phyloP scores from a whole-genome alignment of 2,329 filamentous ascomycete genomes.

The Colletotrichum theobromicola region DNA sequence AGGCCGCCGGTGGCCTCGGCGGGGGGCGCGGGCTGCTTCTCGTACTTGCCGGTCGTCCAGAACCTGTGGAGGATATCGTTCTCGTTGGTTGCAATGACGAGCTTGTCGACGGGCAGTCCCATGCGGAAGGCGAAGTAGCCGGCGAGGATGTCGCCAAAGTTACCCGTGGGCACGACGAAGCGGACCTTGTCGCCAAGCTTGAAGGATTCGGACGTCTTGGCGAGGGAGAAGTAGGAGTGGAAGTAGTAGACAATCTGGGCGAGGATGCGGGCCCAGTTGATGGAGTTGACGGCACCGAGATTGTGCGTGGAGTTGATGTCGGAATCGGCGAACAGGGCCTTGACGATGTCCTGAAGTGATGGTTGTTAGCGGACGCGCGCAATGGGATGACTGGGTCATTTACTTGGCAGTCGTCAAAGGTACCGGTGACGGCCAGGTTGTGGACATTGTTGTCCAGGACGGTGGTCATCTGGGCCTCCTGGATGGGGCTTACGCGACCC shows the following conservation, averaged over 20 bases:
- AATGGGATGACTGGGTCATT: slow-evolving; percentile 1
- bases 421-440: slow-evolving; percentile 87
- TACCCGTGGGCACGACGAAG: slow-evolving; percentile 92
- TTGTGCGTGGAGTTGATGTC: slow-evolving; percentile 83
- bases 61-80: slow-evolving; percentile 98
- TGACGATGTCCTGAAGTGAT: slow-evolving; percentile 78
- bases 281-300: slow-evolving; percentile 93
- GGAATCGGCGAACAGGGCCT: slow-evolving; percentile 86
- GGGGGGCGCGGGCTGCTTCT: slow-evolving; percentile 75
- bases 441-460: slow-evolving; percentile 90
- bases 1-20: slow-evolving; percentile 68
- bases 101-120: slow-evolving; percentile 86
- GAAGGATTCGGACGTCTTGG: slow-evolving; percentile 61
- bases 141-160: slow-evolving; percentile 94
- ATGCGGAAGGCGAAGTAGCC: slow-evolving; percentile 92
- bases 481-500: slow-evolving; percentile 87
- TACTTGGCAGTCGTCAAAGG: slow-evolving; percentile 95
- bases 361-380: background rate
- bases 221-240: slow-evolving; percentile 87
- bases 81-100: slow-evolving; percentile 93
- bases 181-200: slow-evolving; percentile 73
- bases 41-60: slow-evolving; percentile 88
- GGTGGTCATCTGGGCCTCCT: slow-evolving; percentile 97
- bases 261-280: slow-evolving; percentile 94
- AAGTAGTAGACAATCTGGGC: slow-evolving; percentile 99